phyloP scores from a whole-genome alignment of 2,329 filamentous ascomycete genomes.

The Ophiostoma quercus region DNA sequence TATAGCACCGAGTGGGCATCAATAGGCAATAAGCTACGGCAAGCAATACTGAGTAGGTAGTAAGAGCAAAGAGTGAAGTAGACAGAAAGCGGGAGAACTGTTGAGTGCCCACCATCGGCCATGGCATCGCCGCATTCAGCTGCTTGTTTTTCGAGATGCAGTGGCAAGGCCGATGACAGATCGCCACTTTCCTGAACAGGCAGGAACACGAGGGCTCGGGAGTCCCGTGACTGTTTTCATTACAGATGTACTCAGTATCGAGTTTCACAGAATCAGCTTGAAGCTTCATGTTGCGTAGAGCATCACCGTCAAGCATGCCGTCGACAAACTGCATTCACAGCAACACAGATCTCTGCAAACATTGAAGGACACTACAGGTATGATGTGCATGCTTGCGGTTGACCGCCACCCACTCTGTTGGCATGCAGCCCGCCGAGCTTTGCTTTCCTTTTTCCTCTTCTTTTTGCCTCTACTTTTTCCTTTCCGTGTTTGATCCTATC shows the following conservation, averaged over 20 bases:
- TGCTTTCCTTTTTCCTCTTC: background rate
- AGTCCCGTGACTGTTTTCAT: slow-evolving; percentile 15
- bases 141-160: slow-evolving; percentile 14
- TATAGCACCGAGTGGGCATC: background rate
- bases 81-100: background rate
- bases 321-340: background rate
- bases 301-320: background rate
- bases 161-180: slow-evolving; percentile 18
- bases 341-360: background rate
- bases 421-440: background rate
- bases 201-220: background rate
- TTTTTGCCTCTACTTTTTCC: background rate
- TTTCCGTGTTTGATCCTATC: background rate
- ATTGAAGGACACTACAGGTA: background rate
- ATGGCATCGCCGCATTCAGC: slow-evolving; percentile 15
- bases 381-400: slow-evolving; percentile 7
- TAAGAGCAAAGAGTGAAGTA: background rate
- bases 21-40: background rate
- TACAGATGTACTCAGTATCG: background rate
- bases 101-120: background rate
- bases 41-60: too few species aligned
- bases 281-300: background rate
- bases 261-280: background rate
- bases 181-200: slow-evolving; percentile 17
- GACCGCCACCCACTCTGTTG: slow-evolving; percentile 3